Evolutionary conservation across 2,329 filamentous ascomycete genomes (phyloP), one percentile per base, ranked within the genome.

Genomic region (Hymenoscyphus linearis): DNA sequence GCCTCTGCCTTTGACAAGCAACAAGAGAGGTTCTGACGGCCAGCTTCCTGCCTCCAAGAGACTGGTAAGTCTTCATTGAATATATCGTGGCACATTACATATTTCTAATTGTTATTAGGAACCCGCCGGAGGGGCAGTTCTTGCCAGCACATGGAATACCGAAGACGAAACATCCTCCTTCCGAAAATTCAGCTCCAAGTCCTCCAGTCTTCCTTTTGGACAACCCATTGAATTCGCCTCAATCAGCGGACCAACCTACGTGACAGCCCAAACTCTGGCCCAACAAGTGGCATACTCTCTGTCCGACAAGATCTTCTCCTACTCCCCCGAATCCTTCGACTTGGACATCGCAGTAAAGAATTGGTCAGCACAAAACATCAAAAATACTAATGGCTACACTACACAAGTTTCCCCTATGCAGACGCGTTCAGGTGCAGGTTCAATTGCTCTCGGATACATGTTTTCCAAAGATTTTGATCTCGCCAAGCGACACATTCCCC

Each of bases 391-490:
- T 77, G 91, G 91, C 69, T 89, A 93, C 72, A 78, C 85, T 64
- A 93, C 95, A 55, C 80, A 85, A 14, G 85, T 98, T 54, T 82
- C 93, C 63, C 79, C 89, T 26, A 85, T 97, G 72, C 89, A 99
- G 79, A 96, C 93, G 52, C 85, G 95, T 59, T 85, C 89, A 60
- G 95, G 95, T 62, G 95, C 95, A 58, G 95, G 93, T 60, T 87
- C 90, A 66, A 89, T 98, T 72, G 92, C 95, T 25, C 83, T 99
- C 55, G 95, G 95, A 61, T 99, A 99, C 78, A 90, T 98, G 74
- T 99, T 98, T 82, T 97, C 93, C 64, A 91, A 91, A 71, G 95
- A 99, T 77, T 97, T 96, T 72, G 93, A 98, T 74, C 77, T 96
- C 71, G 86, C 84, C 79, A 97, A 95, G 82, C 87, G 93, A 68